Base-by-base conservation (phyloP, 257 asterid species). In the Nicotiana knightiana region DNA sequence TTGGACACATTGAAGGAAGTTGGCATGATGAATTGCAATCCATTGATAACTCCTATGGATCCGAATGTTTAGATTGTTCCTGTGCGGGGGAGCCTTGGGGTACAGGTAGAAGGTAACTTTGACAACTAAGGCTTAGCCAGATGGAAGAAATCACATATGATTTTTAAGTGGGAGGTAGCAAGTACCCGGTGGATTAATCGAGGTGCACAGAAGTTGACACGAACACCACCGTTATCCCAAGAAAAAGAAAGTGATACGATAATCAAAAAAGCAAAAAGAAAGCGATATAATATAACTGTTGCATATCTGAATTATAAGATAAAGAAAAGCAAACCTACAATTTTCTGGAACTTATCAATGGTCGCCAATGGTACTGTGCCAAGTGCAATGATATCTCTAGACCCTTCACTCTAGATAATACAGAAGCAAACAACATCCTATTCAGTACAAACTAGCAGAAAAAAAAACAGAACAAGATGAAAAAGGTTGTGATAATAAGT, bases 321-420 rank as follows among this genome's bases (percentile, higher is more conserved):
- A 85, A 39, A 64, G 35, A 32, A 59, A 55, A 54, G 83, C 67
- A 76, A 86, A 89, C 99, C 91, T 90, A 95, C 99, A 81, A 86
- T 86, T 90, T 93, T 96, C 88, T 88, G 85, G 90, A 96, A 93
- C 92, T 93, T 96, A 84, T 96, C 99, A 54, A 96, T 92, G 79
- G 98, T 91, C 71, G 97, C 89, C 89, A 96, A 79, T 2, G 99
- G 97, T 88, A 94, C 93, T 61, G 99, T 92, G 82, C 99, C 99
- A 71, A 96, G 98, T 81, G 87, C 88, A 83, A 93, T 90, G 78
- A 92, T 81, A 87, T 91, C 91, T 89, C 97, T 93, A 67, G 96
- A 91, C 66, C 96, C 98, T 85, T 96, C 99, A 80, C 98, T 96
- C 99, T 96, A 65, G 67, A 24, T 30, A 30, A 37, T 67, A 81